phyloP scores from a whole-genome alignment of 1,139 yeast species.

The Geotrichum australiense region DNA sequence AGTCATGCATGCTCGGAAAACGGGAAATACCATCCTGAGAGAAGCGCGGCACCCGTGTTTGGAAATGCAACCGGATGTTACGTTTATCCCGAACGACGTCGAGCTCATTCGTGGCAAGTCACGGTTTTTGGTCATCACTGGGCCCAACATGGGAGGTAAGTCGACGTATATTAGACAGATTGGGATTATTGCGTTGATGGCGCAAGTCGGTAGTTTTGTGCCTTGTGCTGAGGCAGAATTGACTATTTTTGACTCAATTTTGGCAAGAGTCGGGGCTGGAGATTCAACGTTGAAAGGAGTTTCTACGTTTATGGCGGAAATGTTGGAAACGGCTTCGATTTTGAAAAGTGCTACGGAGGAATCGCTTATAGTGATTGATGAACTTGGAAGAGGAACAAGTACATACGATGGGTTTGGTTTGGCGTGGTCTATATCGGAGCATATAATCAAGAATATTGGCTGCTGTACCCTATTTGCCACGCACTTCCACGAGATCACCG shows the following conservation, averaged over 20 bases:
- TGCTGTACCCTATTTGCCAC: slow-evolving; percentile 92
- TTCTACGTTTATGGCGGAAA: slow-evolving; percentile 96
- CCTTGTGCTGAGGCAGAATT: slow-evolving; percentile 72
- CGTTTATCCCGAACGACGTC: slow-evolving; percentile 84
- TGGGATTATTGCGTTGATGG: slow-evolving; percentile 83
- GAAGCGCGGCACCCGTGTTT: slow-evolving; percentile 91
- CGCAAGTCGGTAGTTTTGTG: slow-evolving; percentile 87
- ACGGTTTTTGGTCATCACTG: slow-evolving; percentile 81
- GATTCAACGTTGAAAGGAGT: slow-evolving; percentile 96
- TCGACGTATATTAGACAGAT: slow-evolving; percentile 89
- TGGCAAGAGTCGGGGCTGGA: slow-evolving; percentile 98
- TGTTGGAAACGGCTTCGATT: slow-evolving; percentile 92
- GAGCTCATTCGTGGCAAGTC: slow-evolving; percentile 43
- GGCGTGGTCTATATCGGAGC: slow-evolving; percentile 94
- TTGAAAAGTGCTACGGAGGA: slow-evolving; percentile 77
- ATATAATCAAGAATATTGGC: slow-evolving; percentile 59
- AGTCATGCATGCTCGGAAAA: slow-evolving; percentile 45
- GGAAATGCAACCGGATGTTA: slow-evolving; percentile 83
- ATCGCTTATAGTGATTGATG: slow-evolving; percentile 87
- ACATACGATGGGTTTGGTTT: slow-evolving; percentile 97
- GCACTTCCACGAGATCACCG: slow-evolving; percentile 92
- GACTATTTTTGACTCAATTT: slow-evolving; percentile 79
- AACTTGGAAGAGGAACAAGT: slow-evolving; percentile 92
- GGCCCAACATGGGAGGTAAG: slow-evolving; percentile 99
- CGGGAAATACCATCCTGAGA: slow-evolving; percentile 50